phyloP scores from a whole-genome alignment of 495 filamentous ascomycete species.

The Haplographium delicatum region DNA sequence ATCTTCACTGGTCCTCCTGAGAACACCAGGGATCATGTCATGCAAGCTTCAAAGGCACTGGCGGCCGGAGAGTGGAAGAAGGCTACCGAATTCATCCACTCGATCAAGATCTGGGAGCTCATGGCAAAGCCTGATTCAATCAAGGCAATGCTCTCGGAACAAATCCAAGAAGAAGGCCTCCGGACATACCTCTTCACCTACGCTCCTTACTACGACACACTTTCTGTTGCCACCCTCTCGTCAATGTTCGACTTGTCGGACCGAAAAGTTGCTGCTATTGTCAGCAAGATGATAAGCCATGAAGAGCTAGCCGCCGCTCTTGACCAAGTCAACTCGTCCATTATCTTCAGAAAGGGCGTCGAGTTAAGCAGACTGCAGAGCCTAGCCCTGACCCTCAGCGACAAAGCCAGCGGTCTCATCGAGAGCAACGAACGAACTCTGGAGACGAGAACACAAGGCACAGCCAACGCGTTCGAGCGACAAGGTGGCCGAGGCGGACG shows the following conservation, averaged over 20 bases:
- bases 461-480: slow-evolving; percentile 88
- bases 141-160: slow-evolving; percentile 92
- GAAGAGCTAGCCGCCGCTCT: slow-evolving; percentile 94
- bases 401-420: slow-evolving; percentile 93
- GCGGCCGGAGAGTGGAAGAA: slow-evolving; percentile 98
- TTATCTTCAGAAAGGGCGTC: slow-evolving; percentile 99
- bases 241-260: slow-evolving; percentile 92
- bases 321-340: slow-evolving; percentile 94
- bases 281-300: slow-evolving; percentile 99
- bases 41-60: slow-evolving; percentile 95
- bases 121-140: slow-evolving; percentile 85
- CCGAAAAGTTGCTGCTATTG: slow-evolving; percentile 86
- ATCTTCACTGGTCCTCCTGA: slow-evolving; percentile 98
- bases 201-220: slow-evolving; percentile 97
- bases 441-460: slow-evolving; percentile 94
- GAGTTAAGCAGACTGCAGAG: slow-evolving; percentile 95
- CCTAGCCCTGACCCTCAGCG: slow-evolving; percentile 84
- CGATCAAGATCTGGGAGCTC: slow-evolving; percentile 99
- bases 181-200: slow-evolving; percentile 99
- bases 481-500: slow-evolving; percentile 72
- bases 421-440: slow-evolving; percentile 96
- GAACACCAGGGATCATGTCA: slow-evolving; percentile 97
- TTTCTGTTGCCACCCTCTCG: slow-evolving; percentile 76
- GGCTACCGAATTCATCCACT: slow-evolving; percentile 82
- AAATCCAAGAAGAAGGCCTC: slow-evolving; percentile 97